Evolutionary conservation across 2,329 filamentous ascomycete genomes (phyloP).

Genomic region (Botrytis aclada): DNA sequence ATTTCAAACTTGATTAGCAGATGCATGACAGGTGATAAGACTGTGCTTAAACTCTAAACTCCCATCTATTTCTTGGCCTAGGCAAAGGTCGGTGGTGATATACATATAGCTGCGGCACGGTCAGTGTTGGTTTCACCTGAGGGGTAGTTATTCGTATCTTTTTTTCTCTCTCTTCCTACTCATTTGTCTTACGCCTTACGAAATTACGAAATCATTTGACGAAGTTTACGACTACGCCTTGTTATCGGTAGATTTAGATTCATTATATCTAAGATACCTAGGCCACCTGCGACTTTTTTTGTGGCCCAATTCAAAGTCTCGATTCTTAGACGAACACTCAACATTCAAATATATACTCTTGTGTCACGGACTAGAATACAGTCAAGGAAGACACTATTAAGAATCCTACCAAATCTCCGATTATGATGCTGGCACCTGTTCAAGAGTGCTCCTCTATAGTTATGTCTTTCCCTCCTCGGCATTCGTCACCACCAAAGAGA

Average conservation of each 20-base stretch:
- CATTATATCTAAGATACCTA: not conserved
- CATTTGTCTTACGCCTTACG: slow-evolving; percentile 7
- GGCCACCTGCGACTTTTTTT: slow-evolving; percentile 18
- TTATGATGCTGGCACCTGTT: slow-evolving; percentile 34
- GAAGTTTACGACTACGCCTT: slow-evolving; percentile 6
- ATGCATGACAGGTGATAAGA: slow-evolving; percentile 7
- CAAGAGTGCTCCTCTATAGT: slow-evolving; percentile 28
- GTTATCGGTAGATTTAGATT: not conserved
- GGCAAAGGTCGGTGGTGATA: not conserved
- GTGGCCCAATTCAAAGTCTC: slow-evolving; percentile 16
- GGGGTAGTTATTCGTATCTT: not conserved
- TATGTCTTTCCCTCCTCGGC: slow-evolving; percentile 33
- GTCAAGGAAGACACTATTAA: not conserved
- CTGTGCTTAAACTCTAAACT: slow-evolving; percentile 8
- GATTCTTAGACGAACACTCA: not conserved
- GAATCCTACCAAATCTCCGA: slow-evolving; percentile 20
- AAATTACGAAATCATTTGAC: slow-evolving; percentile 6
- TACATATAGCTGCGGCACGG: slow-evolving; percentile 15
- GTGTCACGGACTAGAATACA: not conserved
- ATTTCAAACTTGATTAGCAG: not conserved
- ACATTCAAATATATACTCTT: not conserved
- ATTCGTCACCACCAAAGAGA: slow-evolving; percentile 36
- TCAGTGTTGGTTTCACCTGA: not conserved
- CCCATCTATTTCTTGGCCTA: not conserved
- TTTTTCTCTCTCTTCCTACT: not conserved